Conservation (phyloP, 805 yeast species). For the Yarrowia keelungensis region DNA sequence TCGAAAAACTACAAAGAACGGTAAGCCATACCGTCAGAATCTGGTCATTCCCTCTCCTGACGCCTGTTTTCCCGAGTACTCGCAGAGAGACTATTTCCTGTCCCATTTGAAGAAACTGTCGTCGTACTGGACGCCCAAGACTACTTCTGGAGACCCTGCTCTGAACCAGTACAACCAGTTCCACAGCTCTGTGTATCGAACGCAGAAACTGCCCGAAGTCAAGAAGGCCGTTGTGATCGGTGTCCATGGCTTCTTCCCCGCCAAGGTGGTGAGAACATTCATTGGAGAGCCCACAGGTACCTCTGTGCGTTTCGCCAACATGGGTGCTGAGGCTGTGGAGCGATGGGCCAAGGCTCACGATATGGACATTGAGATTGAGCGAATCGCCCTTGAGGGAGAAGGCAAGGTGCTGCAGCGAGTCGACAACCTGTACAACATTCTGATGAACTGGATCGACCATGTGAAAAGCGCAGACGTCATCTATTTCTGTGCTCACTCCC, state of each 20-base stretch:
- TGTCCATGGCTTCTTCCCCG: constrained; percentile 96
- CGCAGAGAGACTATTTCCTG: constrained; percentile 41
- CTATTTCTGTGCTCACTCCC: constrained; percentile 94
- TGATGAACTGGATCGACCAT: constrained; percentile 69
- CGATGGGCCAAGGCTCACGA: constrained; percentile 63
- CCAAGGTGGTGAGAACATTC: constrained; percentile 78
- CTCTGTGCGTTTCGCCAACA: constrained; percentile 85
- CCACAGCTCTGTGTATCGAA: constrained; percentile 47
- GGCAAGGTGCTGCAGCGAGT: constrained; percentile 90
- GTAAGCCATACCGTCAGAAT: constrained; percentile 43
- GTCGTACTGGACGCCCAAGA: constrained; percentile 40
- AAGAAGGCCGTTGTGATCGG: constrained; percentile 83
- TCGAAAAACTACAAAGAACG: constrained; percentile 12
- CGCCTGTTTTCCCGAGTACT: constrained; percentile 45
- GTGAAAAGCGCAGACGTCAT: constrained; percentile 74
- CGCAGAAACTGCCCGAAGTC: constrained; percentile 45
- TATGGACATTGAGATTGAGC: constrained; percentile 66
- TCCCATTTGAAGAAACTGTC: constrained; percentile 43
- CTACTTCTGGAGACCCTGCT: constrained; percentile 37
- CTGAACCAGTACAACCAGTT: constrained; percentile 39
- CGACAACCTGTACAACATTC: constrained; percentile 73
- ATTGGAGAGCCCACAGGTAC: constrained; percentile 98
- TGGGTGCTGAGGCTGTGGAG: constrained; percentile 80
- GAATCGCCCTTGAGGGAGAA: constrained; percentile 91
- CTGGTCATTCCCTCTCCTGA: constrained; percentile 46